These are phyloP conservation scores for Puccinia polysora DNA, from an alignment of 1,284 basidiomycete species.

Conservation along the genomic window DNA sequence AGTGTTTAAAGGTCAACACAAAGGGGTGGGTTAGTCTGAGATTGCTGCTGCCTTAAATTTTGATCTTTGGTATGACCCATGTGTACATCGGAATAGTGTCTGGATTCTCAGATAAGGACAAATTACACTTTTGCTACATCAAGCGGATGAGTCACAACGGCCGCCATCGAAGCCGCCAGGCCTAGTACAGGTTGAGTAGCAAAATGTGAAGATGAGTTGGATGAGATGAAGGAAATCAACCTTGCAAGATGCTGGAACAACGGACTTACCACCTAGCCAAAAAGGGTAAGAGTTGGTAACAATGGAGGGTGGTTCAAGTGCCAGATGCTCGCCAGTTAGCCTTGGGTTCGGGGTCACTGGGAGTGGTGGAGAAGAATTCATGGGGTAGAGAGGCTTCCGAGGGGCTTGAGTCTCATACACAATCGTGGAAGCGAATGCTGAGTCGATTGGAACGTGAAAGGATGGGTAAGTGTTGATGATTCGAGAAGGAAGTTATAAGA, in stretches of 20 bases:
- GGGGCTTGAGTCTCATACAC: too few species aligned
- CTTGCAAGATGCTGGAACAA: neutral
- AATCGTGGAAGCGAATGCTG: too few species aligned
- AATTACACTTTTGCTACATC: constrained; percentile 43
- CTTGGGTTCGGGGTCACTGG: too few species aligned
- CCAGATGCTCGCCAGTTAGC: neutral
- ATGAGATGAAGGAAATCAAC: neutral
- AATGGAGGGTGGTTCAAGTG: neutral
- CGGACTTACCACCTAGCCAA: constrained; percentile 40
- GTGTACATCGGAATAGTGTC: too few species aligned
- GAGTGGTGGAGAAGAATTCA: too few species aligned
- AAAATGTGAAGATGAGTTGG: neutral
- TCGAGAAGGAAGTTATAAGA: too few species aligned
- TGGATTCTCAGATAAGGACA: too few species aligned
- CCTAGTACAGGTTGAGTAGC: neutral
- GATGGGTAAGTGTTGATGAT: too few species aligned
- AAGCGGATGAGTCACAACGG: constrained; percentile 41
- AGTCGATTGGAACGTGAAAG: too few species aligned
- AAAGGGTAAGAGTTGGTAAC: constrained; percentile 30
- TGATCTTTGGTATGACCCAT: neutral
- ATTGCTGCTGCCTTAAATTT: neutral
- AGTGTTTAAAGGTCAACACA: neutral
- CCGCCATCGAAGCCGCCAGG: constrained; percentile 33
- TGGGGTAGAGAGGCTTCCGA: too few species aligned
- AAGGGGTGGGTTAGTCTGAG: neutral